Base-by-base conservation (phyloP, 1,284 basidiomycete genomes). In the Gymnopus androsaceus region DNA sequence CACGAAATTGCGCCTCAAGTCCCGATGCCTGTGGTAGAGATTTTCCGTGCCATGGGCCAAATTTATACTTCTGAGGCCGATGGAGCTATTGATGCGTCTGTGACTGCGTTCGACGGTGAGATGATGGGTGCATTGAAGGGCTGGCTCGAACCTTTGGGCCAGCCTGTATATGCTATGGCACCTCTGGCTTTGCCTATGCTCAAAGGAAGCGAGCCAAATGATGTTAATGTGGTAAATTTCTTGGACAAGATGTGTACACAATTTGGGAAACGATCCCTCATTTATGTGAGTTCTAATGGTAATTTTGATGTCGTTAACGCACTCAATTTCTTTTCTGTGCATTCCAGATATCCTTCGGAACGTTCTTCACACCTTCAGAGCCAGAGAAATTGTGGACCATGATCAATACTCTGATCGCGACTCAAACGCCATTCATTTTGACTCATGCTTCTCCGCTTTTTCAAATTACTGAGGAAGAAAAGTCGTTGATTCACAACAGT, bases 301-400 rank as follows among this genome's bases (percentile, higher is more conserved):
- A 23, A n/a, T 46, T 36, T 31, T 25, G 3, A 12, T 34, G 9
- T 28, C n/a, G 5, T 12, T 19, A 3, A 19, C 15, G 11, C 14
- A 8, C 8, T 9, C 14, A 48, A n/a, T 28, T 44, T 15, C 17
- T 27, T 31, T 36, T 15, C 30, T 19, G 2, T 17, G 19, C 6
- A 6, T 37, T 8, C 3, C n/a, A 58, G 56, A 44, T 58, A 19
- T 49, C 51, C 2, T 58, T 58, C 33, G 56, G 56, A 11, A 54
- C 56, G 19, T 9, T 54, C 4, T 51, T 41, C 25, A 55, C 41
- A 40, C 57, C 57, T 28, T 14, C 31, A 14, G 30, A 58, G 14
- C 38, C 52, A 8, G 33, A 54, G 5, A 47, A 54, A 6, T 28
- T 55, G 8, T 40, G 33, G 37, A 36, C 48, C 4, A 41, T 54